These are phyloP conservation scores for Phoma sp. DNA, from an alignment of 2,329 filamentous ascomycete species.

Conservation along the genomic window DNA sequence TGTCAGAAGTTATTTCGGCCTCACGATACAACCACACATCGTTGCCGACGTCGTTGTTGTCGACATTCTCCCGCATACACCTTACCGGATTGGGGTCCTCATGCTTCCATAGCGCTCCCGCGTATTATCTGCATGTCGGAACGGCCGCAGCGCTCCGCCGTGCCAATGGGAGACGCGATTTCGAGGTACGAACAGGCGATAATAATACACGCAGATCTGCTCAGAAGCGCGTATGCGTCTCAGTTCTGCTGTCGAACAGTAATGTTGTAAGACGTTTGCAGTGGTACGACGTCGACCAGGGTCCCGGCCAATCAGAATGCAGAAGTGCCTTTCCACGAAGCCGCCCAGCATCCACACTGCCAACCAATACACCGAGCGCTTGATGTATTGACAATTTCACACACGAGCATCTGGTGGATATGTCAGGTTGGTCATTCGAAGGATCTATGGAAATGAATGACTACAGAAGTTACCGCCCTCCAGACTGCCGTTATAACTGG, in stretches of 20 bases:
- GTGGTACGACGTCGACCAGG: slow-evolving; percentile 28
- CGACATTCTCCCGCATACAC: slow-evolving; percentile 25
- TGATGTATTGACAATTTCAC: neutral
- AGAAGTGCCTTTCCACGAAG: slow-evolving; percentile 34
- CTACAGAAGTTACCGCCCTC: too few relatives aligned
- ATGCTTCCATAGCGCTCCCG: slow-evolving; percentile 40
- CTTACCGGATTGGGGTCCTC: slow-evolving; percentile 27
- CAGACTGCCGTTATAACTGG: too few relatives aligned
- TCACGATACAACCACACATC: slow-evolving; percentile 23
- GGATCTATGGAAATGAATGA: too few relatives aligned
- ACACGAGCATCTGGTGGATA: too few relatives aligned
- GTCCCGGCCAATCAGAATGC: slow-evolving; percentile 33
- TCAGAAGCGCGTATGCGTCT: slow-evolving; percentile 23
- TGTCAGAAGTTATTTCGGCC: slow-evolving; percentile 23
- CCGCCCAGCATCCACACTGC: slow-evolving; percentile 29
- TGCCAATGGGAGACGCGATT: slow-evolving; percentile 32
- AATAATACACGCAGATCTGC: too few relatives aligned
- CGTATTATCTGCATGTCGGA: slow-evolving; percentile 37
- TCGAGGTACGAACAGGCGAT: too few relatives aligned
- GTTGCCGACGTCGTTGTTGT: slow-evolving; percentile 28
- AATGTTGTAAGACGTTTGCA: slow-evolving; percentile 36
- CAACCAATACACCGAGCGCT: slow-evolving; percentile 25
- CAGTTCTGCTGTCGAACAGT: slow-evolving; percentile 27
- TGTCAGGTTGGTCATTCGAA: too few relatives aligned
- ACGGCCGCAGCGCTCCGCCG: slow-evolving; percentile 26